Conservation (phyloP, 495 filamentous ascomycete species). For the Tuber aestivum region DNA sequence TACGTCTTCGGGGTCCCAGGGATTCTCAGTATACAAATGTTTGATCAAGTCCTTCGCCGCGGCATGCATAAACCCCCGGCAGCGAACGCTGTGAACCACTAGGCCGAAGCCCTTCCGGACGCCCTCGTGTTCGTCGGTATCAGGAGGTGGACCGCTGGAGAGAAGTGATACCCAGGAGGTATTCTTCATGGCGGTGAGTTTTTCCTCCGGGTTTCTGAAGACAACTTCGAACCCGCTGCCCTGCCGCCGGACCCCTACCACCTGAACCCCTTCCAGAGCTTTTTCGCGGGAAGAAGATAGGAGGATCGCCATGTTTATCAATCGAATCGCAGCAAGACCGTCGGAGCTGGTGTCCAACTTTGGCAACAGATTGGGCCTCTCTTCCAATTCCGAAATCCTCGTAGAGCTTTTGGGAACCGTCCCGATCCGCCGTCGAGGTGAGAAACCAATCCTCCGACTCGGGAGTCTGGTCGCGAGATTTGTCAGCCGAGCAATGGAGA, state of each 20-base stretch:
- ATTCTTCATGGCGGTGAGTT: conserved; percentile 1
- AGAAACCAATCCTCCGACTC: neutral
- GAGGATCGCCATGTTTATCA: neutral
- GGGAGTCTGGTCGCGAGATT: neutral
- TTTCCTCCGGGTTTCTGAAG: neutral
- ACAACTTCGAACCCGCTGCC: neutral
- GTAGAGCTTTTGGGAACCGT: neutral
- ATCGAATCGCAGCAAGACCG: neutral
- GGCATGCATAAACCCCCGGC: neutral
- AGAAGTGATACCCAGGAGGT: neutral
- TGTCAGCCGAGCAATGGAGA: neutral
- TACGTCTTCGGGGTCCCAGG: neutral
- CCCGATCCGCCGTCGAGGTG: neutral
- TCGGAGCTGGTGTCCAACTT: neutral
- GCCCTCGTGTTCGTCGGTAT: neutral
- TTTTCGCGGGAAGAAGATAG: neutral
- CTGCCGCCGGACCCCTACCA: neutral
- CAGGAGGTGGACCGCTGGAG: neutral
- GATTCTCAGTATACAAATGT: neutral
- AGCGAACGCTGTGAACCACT: neutral
- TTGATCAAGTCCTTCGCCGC: neutral
- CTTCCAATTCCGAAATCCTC: neutral
- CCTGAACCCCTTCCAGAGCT: neutral
- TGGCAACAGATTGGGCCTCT: neutral
- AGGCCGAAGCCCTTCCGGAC: neutral